phyloP scores from a whole-genome alignment of 441 rosid species.

The Gossypium lobatum region DNA sequence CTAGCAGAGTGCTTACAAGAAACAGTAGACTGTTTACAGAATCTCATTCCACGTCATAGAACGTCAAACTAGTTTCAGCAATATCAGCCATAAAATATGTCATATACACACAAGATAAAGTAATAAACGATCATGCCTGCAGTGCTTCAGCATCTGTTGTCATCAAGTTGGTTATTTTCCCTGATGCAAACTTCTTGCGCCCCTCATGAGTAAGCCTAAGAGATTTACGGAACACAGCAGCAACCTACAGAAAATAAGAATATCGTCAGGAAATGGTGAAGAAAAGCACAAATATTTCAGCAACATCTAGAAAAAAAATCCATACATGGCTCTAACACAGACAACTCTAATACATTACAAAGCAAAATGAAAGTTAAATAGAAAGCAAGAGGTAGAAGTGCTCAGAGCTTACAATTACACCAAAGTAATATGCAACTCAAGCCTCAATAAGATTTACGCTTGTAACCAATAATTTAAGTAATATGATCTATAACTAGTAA shows the following conservation, averaged over 20 bases:
- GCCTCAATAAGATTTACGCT: background rate
- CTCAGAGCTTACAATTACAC: background rate
- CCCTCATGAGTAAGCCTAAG: conserved; percentile 89
- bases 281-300: background rate
- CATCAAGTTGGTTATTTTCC: conserved; percentile 99
- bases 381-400: background rate
- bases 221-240: conserved; percentile 95
- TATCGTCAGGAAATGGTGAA: background rate
- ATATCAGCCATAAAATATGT: conserved; percentile 4
- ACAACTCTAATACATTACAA: background rate
- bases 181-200: conserved; percentile 78
- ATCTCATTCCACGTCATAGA: background rate
- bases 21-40: background rate
- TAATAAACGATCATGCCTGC: conserved; percentile 50
- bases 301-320: background rate
- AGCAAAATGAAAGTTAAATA: background rate
- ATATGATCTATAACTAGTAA: background rate
- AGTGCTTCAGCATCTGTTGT: conserved; percentile 97
- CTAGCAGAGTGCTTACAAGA: background rate
- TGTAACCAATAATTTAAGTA: background rate
- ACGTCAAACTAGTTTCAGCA: conserved; percentile 3
- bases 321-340: background rate
- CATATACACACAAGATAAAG: background rate
- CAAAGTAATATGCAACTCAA: background rate
- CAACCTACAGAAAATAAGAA: conserved; percentile 47